Base-by-base conservation (phyloP, 164 flowering plant species). In the Stephania yunnanensis region DNA sequence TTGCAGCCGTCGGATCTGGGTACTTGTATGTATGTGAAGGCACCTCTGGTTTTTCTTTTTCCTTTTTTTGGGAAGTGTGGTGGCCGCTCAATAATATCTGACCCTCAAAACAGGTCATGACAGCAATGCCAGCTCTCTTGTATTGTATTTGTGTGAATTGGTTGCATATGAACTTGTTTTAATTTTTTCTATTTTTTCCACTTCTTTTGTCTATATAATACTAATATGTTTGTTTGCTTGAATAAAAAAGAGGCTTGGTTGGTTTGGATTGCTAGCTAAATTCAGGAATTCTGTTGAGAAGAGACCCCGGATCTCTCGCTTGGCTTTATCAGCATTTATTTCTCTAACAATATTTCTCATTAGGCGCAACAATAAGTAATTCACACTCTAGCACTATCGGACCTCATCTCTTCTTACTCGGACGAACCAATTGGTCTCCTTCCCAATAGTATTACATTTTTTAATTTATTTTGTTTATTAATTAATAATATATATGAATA, bases 231-330 rank as follows among this genome's bases (percentile, higher is more conserved):
- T 61, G 20, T 6, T 61, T 64, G 30, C 11, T 73, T 74, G 25
- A 13, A 73, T 61, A 30, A 76, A 73, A 70, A 66, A 36, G 42
- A 46, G 70, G 20, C 22, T 31, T 19, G 63, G 29, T 61, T 74
- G 79, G 75, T 78, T 77, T 68, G 65, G 77, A 78, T 82, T 42
- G 53, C 48, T 80, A 73, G 45, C 77, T 77, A 73, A 73, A 78
- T 53, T 77, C 70, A 72, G 79, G 36, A 77, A 69, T 70, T 70
- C 80, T 75, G 78, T 75, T 78, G 66, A 61, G 69, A 44, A 30
- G 45, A 65, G 73, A 73, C 76, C 63, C 75, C 81, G 65, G 77
- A 80, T 77, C 80, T 77, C 73, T 68, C 22, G 63, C 70, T 80
- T 80, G 82, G 77, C 80, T 71, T 77, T 74, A 80, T 30, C 45